phyloP scores from a whole-genome alignment of 805 yeast genomes.

The Kazachstania viticola region DNA sequence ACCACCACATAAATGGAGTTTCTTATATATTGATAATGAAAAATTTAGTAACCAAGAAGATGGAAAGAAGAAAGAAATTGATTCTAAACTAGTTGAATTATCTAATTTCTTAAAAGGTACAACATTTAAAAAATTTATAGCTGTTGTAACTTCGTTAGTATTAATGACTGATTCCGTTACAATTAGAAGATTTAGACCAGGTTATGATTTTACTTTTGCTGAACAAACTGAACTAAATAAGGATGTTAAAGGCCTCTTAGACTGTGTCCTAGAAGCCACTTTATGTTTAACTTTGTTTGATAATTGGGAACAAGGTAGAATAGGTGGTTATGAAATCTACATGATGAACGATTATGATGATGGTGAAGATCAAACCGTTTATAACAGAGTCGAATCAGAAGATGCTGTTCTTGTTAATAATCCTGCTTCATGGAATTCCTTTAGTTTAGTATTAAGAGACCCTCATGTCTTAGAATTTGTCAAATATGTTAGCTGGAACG shows the following conservation, averaged over 20 bases:
- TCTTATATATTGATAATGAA: constrained; percentile 28
- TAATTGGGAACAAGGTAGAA: constrained; percentile 82
- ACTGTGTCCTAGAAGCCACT: constrained; percentile 57
- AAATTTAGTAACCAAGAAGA: constrained; percentile 8
- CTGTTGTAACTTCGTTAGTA: constrained; percentile 45
- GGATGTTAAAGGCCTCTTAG: constrained; percentile 23
- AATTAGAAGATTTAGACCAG: constrained; percentile 86
- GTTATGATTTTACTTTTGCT: constrained; percentile 86
- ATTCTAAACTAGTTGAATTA: constrained; percentile 37
- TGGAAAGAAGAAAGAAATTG: constrained; percentile 20
- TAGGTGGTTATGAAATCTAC: constrained; percentile 89
- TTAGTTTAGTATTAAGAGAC: constrained; percentile 72
- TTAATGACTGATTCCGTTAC: constrained; percentile 57
- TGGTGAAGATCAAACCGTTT: constrained; percentile 78
- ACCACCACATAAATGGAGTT: constrained; percentile 91
- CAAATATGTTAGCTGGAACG: constrained; percentile 80
- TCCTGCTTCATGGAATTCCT: constrained; percentile 75
- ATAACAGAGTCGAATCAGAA: constrained; percentile 47
- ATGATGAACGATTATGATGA: constrained; percentile 49
- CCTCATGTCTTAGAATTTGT: constrained; percentile 80
- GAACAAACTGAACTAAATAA: constrained; percentile 39
- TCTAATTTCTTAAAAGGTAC: constrained; percentile 47
- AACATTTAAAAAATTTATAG: constrained; percentile 61
- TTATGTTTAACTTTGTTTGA: constrained; percentile 66
- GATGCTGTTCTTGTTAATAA: constrained; percentile 68